Base-by-base conservation (phyloP, 768 basidiomycete species). In the Suillus tomentosus region DNA sequence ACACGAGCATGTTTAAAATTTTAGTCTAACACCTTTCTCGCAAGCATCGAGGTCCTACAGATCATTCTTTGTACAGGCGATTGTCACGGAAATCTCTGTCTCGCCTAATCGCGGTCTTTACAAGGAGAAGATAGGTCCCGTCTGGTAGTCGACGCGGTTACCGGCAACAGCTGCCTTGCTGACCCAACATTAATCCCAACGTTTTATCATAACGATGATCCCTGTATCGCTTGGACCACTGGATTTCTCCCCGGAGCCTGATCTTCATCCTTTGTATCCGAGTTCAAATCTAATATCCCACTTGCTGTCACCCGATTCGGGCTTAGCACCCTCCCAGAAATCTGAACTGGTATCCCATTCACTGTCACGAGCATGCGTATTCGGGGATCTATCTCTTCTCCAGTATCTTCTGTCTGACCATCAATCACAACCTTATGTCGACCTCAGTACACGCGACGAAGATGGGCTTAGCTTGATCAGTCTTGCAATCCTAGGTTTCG, bases 401-500 rank as follows among this genome's bases (percentile, higher is more conserved):
- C 87, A 90, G 51, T 88, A 87, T 73, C 83, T 95, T 61, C 80
- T 95, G 58, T 78, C 81, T 42, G 89, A 93, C 76, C 80, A 82
- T 47, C 86, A 86, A 62, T 84, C 88, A 7, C 91, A 89, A 72
- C 73, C 79, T 11, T 84, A 81, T 70, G 78, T 92, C 64, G 92
- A 95, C 76, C 81, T 95, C 55, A 78, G 79, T 48, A 75, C 84
- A 62, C 84, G 85, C 67, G 95, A 96, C 76, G 94, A 96, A 60
- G 95, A 98, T 67, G 94, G 93, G 14, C 80, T 94, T 53, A 88
- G 90, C 31, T 78, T 95, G 66, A 82, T 95, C 79, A 89, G 91
- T 73, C 81, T 86, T 62, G 79, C 88, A 34, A 91, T 94, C 68
- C 86, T 92, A 66, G 92, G 92, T 13, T 94, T 94, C 72, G 90